A percentile compares a stretch with the other conserved stretches of the same genome.
These are phyloP conservation scores for Rhodosorus marinus DNA, from an alignment of 23 red algal genomes.

Conservation along the genomic window DNA sequence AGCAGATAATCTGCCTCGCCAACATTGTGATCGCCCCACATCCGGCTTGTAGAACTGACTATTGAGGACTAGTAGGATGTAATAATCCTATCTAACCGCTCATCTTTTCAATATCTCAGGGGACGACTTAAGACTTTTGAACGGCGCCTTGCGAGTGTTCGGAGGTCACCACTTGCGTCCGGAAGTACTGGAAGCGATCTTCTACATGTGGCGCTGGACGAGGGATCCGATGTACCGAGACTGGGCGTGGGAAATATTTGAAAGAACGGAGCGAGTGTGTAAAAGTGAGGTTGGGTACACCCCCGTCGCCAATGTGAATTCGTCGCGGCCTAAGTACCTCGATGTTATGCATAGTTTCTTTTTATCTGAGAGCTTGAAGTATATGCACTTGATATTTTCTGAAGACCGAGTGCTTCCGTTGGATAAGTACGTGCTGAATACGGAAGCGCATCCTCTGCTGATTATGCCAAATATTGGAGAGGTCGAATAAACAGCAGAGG, in stretches of 20 bases:
- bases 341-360: constrained; percentile 31
- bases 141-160: constrained; percentile 16
- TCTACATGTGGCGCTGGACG: constrained; percentile 47
- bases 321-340: constrained; percentile 14
- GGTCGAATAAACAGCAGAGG: too few relatives aligned
- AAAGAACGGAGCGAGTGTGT: constrained; percentile 20
- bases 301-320: constrained; percentile 5
- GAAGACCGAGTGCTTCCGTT: constrained; percentile 13
- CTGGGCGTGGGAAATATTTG: constrained; percentile 45
- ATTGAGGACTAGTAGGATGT: not conserved
- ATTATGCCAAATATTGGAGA: constrained; percentile 20
- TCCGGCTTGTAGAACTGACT: too few relatives aligned
- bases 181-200: constrained; percentile 58
- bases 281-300: constrained; percentile 3
- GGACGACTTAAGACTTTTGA: too few relatives aligned
- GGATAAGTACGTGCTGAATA: constrained; percentile 48
- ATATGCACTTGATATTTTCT: constrained; percentile 39
- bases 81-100: constrained; percentile 2
- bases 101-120: not conserved
- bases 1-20: too few relatives aligned
- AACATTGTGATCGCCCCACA: too few relatives aligned
- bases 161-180: constrained; percentile 41
- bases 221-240: constrained; percentile 28
- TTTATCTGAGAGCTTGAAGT: constrained; percentile 62
- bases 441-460: constrained; percentile 51